Evolutionary conservation across 177 flowering plant genomes (phyloP).

Genomic region (Vitis hybrid): DNA sequence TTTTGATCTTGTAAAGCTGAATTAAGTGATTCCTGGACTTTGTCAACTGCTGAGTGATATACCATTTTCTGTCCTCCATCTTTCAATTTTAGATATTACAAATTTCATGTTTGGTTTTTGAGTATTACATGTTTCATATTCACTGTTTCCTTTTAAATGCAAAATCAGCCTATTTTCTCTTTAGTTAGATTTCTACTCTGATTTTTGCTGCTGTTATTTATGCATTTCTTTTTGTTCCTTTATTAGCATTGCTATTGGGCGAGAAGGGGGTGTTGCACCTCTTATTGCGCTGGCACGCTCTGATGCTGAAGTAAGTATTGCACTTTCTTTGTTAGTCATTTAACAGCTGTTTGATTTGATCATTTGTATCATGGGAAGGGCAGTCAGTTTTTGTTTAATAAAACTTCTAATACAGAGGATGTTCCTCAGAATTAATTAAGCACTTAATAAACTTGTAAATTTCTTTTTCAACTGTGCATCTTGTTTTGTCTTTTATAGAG

Average conservation of each 20-base stretch:
- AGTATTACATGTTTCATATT: not conserved
- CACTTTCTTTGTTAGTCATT: not conserved
- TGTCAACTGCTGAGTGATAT: not conserved
- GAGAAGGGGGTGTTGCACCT: conserved; percentile 97
- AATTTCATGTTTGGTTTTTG: not conserved
- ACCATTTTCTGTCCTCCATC: not conserved
- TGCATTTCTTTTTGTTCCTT: conserved; percentile 6
- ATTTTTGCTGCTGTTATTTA: conserved; percentile 6
- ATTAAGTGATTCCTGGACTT: not conserved
- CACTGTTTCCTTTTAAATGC: not conserved
- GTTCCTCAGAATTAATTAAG: no score
- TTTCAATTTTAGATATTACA: no score
- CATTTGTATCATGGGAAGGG: not conserved
- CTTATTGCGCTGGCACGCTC: conserved; percentile 88
- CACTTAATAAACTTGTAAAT: no score
- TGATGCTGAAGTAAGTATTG: conserved; percentile 68
- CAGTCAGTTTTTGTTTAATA: no score
- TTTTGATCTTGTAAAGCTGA: not conserved
- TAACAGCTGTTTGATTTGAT: not conserved
- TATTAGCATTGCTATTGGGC: conserved; percentile 91
- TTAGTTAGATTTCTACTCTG: not conserved
- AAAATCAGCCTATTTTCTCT: not conserved
- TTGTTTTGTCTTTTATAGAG: no score
- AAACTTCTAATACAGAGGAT: no score
- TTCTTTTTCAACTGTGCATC: no score